Conservation (phyloP, 116 monocot genomes). For the Iris pallida region DNA sequence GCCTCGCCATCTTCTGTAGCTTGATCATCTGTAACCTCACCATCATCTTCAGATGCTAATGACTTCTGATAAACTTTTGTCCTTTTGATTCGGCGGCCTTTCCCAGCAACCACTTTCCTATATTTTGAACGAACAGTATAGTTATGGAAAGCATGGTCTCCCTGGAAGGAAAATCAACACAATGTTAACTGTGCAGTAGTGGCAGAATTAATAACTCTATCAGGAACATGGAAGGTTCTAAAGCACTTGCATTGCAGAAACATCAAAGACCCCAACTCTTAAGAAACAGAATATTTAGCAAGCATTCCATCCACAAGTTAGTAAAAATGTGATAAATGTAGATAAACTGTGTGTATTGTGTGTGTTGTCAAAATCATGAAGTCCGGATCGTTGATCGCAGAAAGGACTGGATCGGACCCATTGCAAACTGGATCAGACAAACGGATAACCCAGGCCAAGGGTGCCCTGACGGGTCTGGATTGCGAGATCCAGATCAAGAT, state of each 20-base stretch:
- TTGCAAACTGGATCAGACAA: not conserved
- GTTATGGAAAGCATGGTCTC: constrained; percentile 91
- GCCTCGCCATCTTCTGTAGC: constrained; percentile 10
- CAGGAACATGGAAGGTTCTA: not conserved
- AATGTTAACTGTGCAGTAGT: not conserved
- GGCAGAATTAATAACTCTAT: not conserved
- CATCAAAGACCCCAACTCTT: not conserved
- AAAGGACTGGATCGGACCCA: not conserved
- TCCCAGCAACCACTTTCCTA: constrained; percentile 33
- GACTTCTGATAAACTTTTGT: constrained; percentile 10
- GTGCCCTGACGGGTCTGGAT: no score
- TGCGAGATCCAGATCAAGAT: no score
- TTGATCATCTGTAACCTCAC: constrained; percentile 13
- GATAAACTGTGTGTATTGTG: no score
- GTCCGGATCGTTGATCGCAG: no score
- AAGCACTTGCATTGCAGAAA: not conserved
- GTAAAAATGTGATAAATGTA: no score
- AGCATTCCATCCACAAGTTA: not conserved
- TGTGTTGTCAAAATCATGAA: no score
- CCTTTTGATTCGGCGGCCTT: constrained; percentile 12
- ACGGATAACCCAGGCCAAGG: no score
- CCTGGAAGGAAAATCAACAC: constrained; percentile 34
- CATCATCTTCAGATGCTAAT: not conserved
- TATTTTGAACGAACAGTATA: constrained; percentile 80
- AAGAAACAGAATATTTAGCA: not conserved